A percentile compares a stretch with the other conserved stretches of the same genome.
Evolutionary conservation across 495 filamentous ascomycete species (phyloP).

Genomic region (Corynascus novoguineensis): DNA sequence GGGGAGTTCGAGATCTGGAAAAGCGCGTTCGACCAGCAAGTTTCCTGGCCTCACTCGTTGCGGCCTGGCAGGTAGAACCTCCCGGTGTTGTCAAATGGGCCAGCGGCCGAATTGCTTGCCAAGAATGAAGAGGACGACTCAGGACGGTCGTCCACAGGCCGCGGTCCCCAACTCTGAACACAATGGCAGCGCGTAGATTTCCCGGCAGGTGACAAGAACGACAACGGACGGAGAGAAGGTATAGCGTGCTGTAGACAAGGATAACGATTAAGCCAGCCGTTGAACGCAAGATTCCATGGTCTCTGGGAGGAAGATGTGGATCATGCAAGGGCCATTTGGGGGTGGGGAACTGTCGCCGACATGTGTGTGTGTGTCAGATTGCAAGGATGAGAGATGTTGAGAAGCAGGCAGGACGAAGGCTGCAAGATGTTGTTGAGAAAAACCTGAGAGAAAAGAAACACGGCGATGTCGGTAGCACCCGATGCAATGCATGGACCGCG

Average conservation of each 20-base stretch:
- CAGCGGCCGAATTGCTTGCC: not conserved
- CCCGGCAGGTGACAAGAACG: constrained; percentile 16
- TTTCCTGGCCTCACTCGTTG: not conserved
- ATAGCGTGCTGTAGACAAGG: constrained; percentile 22
- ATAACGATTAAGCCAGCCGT: constrained; percentile 25
- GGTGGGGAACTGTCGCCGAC: constrained; percentile 19
- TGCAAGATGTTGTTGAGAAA: not conserved
- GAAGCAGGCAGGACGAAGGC: not conserved
- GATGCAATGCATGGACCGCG: not conserved
- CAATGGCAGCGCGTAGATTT: not conserved
- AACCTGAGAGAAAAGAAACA: not conserved
- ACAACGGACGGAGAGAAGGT: constrained; percentile 6
- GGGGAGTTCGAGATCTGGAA: constrained; percentile 17
- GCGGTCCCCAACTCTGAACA: not conserved
- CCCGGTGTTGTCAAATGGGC: not conserved
- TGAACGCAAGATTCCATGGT: constrained; percentile 36
- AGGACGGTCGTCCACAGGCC: not conserved
- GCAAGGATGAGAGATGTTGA: constrained; percentile 20
- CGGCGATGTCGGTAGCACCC: not conserved
- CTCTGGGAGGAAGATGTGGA: constrained; percentile 22
- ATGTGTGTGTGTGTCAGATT: constrained; percentile 21
- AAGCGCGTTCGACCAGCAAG: constrained; percentile 6
- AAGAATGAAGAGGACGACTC: not conserved
- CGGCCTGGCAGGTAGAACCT: not conserved
- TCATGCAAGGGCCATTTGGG: constrained; percentile 33